A percentile compares a stretch with the other conserved stretches of the same genome.
These are phyloP conservation scores for Castanospermum australe DNA, from an alignment of 306 rosid species.

Conservation along the genomic window DNA sequence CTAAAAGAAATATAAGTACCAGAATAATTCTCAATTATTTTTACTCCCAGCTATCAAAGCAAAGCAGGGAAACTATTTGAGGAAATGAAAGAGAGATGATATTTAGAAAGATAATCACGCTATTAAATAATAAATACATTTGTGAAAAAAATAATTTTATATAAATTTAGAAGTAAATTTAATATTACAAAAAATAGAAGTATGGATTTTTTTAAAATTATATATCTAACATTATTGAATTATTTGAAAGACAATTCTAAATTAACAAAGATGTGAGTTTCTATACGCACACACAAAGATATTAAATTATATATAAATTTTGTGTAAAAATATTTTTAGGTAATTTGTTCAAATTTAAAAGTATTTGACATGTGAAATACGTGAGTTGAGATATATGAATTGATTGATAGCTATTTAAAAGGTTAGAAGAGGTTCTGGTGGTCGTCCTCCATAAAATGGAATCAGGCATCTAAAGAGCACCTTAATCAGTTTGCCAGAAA, in stretches of 20 bases:
- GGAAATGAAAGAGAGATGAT: too few species aligned
- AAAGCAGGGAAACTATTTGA: not conserved
- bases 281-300: too few species aligned
- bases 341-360: not conserved
- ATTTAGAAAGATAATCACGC: not conserved
- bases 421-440: not conserved
- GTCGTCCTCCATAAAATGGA: slow-evolving; percentile 9
- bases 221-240: too few species aligned
- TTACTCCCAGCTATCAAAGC: too few species aligned
- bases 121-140: not conserved
- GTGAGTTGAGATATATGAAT: not conserved
- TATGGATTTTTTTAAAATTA: not conserved
- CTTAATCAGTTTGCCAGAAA: not conserved
- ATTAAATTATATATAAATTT: too few species aligned
- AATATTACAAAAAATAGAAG: not conserved
- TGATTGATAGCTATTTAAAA: not conserved
- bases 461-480: not conserved
- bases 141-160: not conserved
- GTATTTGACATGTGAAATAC: too few species aligned
- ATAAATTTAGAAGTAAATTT: not conserved
- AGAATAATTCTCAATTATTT: too few species aligned
- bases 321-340: too few species aligned
- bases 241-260: too few species aligned
- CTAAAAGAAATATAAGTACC: too few species aligned
- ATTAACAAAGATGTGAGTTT: too few species aligned